Evolutionary conservation across 805 yeast species (phyloP).

Genomic region (Kodamaea neixiangensis): DNA sequence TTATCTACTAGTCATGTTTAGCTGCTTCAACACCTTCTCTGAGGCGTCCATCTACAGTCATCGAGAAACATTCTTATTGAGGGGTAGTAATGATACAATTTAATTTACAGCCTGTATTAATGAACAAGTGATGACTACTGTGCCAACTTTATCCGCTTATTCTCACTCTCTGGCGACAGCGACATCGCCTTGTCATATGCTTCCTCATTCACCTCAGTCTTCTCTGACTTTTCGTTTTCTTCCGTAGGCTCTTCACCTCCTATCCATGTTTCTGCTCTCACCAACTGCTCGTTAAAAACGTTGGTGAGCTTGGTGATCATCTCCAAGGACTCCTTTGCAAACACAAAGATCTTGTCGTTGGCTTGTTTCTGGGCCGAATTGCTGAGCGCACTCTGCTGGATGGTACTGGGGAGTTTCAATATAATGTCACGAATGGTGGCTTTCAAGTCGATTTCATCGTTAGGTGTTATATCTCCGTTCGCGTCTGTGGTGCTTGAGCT

Average conservation of each 20-base stretch:
- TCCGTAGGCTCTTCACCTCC: constrained; percentile 34
- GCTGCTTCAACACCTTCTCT: background rate
- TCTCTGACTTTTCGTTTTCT: background rate
- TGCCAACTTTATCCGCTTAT: constrained; percentile 8
- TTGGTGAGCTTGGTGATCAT: constrained; percentile 81
- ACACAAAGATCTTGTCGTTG: constrained; percentile 69
- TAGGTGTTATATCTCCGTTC: background rate
- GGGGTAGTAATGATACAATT: background rate
- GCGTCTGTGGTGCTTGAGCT: constrained; percentile 16
- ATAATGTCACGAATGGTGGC: constrained; percentile 78
- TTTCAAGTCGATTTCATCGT: constrained; percentile 40
- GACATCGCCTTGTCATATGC: background rate
- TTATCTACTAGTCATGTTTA: too few relatives aligned
- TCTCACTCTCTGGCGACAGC: background rate
- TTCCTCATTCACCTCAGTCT: background rate
- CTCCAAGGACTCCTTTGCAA: constrained; percentile 88
- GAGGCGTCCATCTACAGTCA: background rate
- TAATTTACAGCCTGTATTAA: background rate
- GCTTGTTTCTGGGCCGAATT: constrained; percentile 23
- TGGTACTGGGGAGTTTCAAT: constrained; percentile 67
- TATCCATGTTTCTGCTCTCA: constrained; percentile 85
- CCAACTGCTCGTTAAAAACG: constrained; percentile 82
- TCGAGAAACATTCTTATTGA: background rate
- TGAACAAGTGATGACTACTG: background rate
- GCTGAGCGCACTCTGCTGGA: constrained; percentile 51